These are phyloP conservation scores for Bonnemaisonia californica DNA, from an alignment of 31 red algal species.

Conservation along the genomic window DNA sequence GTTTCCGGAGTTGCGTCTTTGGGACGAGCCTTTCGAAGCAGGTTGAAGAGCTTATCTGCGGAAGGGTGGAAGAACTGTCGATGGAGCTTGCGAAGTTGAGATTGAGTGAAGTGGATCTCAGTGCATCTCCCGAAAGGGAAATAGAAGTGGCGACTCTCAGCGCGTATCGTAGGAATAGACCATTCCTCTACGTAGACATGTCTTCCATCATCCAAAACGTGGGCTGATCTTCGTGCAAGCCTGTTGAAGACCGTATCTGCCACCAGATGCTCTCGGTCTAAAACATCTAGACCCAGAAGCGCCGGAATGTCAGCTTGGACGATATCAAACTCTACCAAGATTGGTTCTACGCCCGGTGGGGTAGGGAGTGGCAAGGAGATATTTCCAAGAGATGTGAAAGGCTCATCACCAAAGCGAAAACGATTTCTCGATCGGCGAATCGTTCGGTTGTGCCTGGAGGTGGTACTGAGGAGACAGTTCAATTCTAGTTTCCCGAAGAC, in stretches of 20 bases:
- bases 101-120: neutral
- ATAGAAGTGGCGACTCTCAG: neutral
- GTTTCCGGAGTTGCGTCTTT: neutral
- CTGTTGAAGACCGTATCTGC: constrained; percentile 14
- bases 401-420: neutral
- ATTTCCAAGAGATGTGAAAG: neutral
- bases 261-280: constrained; percentile 3
- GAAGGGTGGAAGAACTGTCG: neutral
- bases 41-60: neutral
- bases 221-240: neutral
- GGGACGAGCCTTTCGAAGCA: neutral
- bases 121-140: neutral
- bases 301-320: no score
- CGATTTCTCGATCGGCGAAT: neutral
- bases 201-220: neutral
- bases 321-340: neutral
- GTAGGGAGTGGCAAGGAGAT: neutral
- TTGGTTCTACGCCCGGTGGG: neutral
- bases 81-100: neutral
- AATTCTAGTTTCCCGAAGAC: neutral
- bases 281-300: constrained; percentile 14
- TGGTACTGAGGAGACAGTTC: neutral
- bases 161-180: neutral
- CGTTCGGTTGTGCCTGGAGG: neutral
- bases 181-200: neutral